Conservation (phyloP, 2,329 filamentous ascomycete genomes). For the Orbilia quercus region DNA sequence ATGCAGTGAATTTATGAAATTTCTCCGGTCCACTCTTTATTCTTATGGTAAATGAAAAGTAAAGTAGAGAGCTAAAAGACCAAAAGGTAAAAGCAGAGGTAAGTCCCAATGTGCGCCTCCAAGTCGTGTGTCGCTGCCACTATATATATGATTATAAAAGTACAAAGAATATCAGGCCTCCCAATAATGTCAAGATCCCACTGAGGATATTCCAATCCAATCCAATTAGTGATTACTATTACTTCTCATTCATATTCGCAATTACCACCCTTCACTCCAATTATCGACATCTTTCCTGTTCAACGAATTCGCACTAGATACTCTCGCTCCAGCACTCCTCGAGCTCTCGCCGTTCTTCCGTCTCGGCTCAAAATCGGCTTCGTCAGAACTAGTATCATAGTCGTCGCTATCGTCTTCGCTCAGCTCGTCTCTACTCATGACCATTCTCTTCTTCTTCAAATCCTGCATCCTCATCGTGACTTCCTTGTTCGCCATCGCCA, state of each 20-base stretch:
- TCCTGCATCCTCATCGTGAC: slow-evolving; percentile 46
- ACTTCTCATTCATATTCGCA: neutral
- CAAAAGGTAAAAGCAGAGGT: slow-evolving; percentile 3
- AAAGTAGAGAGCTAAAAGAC: slow-evolving; percentile 9
- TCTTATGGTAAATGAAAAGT: slow-evolving; percentile 1
- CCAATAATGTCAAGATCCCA: neutral
- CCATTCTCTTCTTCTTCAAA: slow-evolving; percentile 37
- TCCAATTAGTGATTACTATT: slow-evolving; percentile 29
- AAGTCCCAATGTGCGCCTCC: slow-evolving; percentile 30
- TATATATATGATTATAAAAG: slow-evolving; percentile 37
- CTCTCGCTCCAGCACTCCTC: slow-evolving; percentile 20
- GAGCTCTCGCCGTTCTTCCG: slow-evolving; percentile 48
- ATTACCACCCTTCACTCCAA: slow-evolving; percentile 55
- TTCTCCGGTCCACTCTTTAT: neutral
- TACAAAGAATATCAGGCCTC: neutral
- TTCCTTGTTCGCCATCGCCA: slow-evolving; percentile 44
- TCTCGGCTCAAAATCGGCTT: slow-evolving; percentile 11
- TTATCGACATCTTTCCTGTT: slow-evolving; percentile 49
- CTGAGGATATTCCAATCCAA: neutral
- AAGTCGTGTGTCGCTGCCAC: slow-evolving; percentile 14
- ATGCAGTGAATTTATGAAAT: neutral
- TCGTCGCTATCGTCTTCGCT: slow-evolving; percentile 38
- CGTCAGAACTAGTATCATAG: slow-evolving; percentile 43
- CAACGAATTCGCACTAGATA: slow-evolving; percentile 31
- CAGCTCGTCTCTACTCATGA: slow-evolving; percentile 46